Conservation (phyloP, 2,329 filamentous ascomycete genomes). For the Penicillium paneum region DNA sequence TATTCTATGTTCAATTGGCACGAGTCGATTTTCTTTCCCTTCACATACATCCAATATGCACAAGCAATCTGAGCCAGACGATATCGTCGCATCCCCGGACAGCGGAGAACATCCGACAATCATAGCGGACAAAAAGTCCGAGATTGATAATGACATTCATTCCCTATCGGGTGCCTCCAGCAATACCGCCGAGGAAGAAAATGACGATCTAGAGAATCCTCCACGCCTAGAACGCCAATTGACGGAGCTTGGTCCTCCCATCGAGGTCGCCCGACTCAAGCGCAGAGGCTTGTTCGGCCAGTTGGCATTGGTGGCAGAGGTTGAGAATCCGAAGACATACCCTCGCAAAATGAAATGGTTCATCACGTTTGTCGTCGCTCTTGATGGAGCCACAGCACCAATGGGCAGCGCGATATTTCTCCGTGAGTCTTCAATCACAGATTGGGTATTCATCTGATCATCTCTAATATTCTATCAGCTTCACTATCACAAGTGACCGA, state of each 20-base stretch:
- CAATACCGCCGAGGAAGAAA: conserved; percentile 21
- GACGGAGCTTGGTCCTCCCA: conserved; percentile 34
- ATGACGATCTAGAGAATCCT: conserved; percentile 12
- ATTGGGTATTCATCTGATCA: not conserved
- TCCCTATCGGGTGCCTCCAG: conserved; percentile 17
- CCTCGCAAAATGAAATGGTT: conserved; percentile 74
- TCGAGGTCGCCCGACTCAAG: conserved; percentile 51
- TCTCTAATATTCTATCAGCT: conserved; percentile 47
- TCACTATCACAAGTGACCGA: conserved; percentile 62
- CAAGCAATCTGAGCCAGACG: not conserved
- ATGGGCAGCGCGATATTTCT: conserved; percentile 83
- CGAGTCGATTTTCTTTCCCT: not conserved
- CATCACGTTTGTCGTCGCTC: conserved; percentile 72
- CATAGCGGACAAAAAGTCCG: not conserved
- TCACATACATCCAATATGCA: conserved; percentile 5
- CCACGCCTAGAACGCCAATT: conserved; percentile 15
- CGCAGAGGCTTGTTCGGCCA: conserved; percentile 71
- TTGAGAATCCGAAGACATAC: conserved; percentile 73
- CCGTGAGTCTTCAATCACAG: conserved; percentile 52
- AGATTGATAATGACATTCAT: conserved; percentile 16
- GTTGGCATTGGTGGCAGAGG: conserved; percentile 72
- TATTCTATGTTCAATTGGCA: not conserved
- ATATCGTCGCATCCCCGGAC: not conserved
- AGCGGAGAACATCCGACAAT: conserved; percentile 5
- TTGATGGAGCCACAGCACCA: conserved; percentile 74